Base-by-base conservation (phyloP, 257 asterid species). In the Penstemon barbatus region DNA sequence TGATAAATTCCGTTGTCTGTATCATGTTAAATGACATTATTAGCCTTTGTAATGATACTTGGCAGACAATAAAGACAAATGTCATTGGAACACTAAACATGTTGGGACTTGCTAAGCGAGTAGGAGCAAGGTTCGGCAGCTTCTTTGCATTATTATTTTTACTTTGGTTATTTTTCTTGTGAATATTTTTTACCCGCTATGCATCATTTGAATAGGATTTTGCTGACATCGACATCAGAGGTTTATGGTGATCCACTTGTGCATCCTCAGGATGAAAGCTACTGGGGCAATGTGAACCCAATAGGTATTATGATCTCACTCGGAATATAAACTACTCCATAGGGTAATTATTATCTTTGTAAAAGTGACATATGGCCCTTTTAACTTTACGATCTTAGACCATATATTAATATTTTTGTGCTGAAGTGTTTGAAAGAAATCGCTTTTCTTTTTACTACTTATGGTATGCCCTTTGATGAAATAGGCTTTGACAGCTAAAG, bases 221-320 rank as follows among this genome's bases (percentile, higher is more conserved):
- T 93, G 74, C 84, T 93, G 72, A 93, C 98, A 18, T 93, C 98
- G 38, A 93, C 98, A 19, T 90, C 96, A 0, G 98, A 92, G 80
- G 98, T 92, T 41, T 92, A 92, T 59, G 98, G 98, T 8, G 98
- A 92, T 82, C 98, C 98, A 10, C 93, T 92, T 49, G 83, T 88
- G 72, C 97, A 92, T 77, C 98, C 98, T 67, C 98, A 92, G 78
- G 84, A 80, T 3, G 98, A 92, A 73, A 79, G 80, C 67, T 92
- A 90, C 69, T 92, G 98, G 98, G 98, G 98, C 64, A 92, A 92
- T 74, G 98, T 90, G 49, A 92, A 92, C 79, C 98, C 98, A 5
- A 92, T 92, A 33, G 98, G 98, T 92, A 86, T 50, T 57, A 49
- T 48, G 19, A 63, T 37, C n/a, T 45, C 18, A 1, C n/a, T 61